Base-by-base conservation (phyloP, 441 rosid genomes). In the Omphalea diandra region DNA sequence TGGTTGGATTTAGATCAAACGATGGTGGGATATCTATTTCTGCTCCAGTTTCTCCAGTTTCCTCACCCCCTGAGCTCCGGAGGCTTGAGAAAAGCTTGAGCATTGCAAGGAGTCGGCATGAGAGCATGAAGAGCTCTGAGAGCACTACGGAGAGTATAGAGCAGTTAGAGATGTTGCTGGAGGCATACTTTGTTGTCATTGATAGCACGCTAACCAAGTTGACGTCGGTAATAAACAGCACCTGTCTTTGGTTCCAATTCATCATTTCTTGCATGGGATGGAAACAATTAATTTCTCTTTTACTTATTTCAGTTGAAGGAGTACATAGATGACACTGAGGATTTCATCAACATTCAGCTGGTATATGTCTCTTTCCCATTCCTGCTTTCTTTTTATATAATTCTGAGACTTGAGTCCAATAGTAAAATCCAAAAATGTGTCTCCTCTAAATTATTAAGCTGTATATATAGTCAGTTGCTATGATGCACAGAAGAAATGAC, bases 261-360 rank as follows among this genome's bases (percentile, higher is more conserved):
- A 15, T 41, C 11, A 22, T 63, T 43, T 63, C 64, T 35, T 72
- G 2, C 31, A 12, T 71, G 8, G 31, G 12, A 36, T 40, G 36
- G 29, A 7, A 33, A 7, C 36, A 29, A 44, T 47, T 69, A 47
- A 53, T 29, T 72, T 70, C 41, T 73, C 33, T 70, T 24, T 52
- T 67, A 38, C n/a, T n/a, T n/a, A n/a, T 80, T 71, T 70, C 96
- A 94, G 98, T 77, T 94, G 75, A 94, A 94, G 87, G 99, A 95
- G 82, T 95, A 93, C 82, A 94, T 94, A 62, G 98, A 94, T 74
- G 97, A 90, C 75, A 94, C 99, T 0, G 99, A 95, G 78, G 99
- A 93, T 81, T 93, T 95, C 81, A 90, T 95, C 67, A 95, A 95
- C 83, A 95, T 95, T 81, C 97, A 95, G 85, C 84, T 95, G 95